Percentiles rank a stretch among this genome's conserved stretches.
Evolutionary conservation across 2,329 filamentous ascomycete genomes (phyloP).

Genomic region (Microdochium nivale): DNA sequence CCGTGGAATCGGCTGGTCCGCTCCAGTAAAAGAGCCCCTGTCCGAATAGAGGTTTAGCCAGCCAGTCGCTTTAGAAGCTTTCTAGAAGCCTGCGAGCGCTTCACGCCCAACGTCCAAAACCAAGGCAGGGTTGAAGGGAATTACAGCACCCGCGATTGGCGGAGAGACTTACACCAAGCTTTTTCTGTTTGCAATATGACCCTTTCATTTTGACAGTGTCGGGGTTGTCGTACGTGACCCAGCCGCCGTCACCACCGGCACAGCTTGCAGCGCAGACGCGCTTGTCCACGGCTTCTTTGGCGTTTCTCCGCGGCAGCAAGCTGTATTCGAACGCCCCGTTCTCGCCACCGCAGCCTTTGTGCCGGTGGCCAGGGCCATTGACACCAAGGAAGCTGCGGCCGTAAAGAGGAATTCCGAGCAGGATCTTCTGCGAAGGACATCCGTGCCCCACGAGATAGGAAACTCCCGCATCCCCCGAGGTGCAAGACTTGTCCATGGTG

Average conservation of each 20-base stretch:
- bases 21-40: slow-evolving; percentile 77
- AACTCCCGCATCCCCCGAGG: slow-evolving; percentile 59
- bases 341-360: slow-evolving; percentile 45
- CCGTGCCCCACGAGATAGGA: slow-evolving; percentile 56
- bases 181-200: slow-evolving; percentile 60
- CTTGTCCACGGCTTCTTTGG: slow-evolving; percentile 61
- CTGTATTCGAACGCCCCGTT: slow-evolving; percentile 68
- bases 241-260: slow-evolving; percentile 64
- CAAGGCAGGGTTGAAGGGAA: slow-evolving; percentile 4
- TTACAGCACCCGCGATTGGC: slow-evolving; percentile 2
- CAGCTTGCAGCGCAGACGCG: slow-evolving; percentile 63
- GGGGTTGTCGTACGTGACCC: slow-evolving; percentile 73
- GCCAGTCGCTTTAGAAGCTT: not conserved
- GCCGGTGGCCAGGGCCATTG: slow-evolving; percentile 54
- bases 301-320: slow-evolving; percentile 52
- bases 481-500: slow-evolving; percentile 47
- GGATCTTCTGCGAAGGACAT: slow-evolving; percentile 62
- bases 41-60: not conserved
- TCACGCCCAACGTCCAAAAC: not conserved
- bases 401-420: slow-evolving; percentile 68
- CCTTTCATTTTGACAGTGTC: slow-evolving; percentile 71
- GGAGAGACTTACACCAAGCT: slow-evolving; percentile 47
- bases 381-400: slow-evolving; percentile 67
- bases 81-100: not conserved
- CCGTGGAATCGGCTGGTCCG: slow-evolving; percentile 59